Percentiles rank a stretch among this genome's conserved stretches.
Evolutionary conservation across 257 asterid species (phyloP).

Genomic region (Petunia secreta): DNA sequence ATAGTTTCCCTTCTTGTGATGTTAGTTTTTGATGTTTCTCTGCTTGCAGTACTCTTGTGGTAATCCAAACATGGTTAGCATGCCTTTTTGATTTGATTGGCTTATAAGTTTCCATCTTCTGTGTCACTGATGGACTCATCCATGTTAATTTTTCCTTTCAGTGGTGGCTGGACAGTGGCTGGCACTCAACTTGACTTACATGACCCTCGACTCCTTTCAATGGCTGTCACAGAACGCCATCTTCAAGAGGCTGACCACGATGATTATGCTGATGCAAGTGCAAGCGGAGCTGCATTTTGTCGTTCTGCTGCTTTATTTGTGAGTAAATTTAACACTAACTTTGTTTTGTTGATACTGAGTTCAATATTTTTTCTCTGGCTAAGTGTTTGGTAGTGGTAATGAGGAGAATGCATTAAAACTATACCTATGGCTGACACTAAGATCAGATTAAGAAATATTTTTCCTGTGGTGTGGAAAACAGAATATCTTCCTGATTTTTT

Average conservation of each 20-base stretch:
- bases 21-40: not conserved
- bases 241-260: constrained; percentile 47
- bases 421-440: not conserved
- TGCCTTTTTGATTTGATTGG: not conserved
- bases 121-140: not conserved
- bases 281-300: constrained; percentile 54
- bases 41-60: not conserved
- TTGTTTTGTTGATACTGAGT: no score
- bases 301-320: constrained; percentile 55
- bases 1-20: not conserved
- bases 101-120: not conserved
- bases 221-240: constrained; percentile 49
- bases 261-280: constrained; percentile 46
- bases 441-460: not conserved
- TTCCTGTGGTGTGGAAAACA: not conserved
- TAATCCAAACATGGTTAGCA: not conserved
- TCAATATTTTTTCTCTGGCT: not conserved
- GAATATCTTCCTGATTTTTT: not conserved
- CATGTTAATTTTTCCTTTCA: constrained; percentile 14
- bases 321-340: not conserved
- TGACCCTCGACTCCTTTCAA: constrained; percentile 47
- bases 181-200: constrained; percentile 43
- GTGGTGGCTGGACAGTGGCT: constrained; percentile 48
- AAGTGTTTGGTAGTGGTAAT: not conserved
- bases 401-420: not conserved